Evolutionary conservation across 768 basidiomycete genomes (phyloP).

Genomic region (Mycena alexandri): DNA sequence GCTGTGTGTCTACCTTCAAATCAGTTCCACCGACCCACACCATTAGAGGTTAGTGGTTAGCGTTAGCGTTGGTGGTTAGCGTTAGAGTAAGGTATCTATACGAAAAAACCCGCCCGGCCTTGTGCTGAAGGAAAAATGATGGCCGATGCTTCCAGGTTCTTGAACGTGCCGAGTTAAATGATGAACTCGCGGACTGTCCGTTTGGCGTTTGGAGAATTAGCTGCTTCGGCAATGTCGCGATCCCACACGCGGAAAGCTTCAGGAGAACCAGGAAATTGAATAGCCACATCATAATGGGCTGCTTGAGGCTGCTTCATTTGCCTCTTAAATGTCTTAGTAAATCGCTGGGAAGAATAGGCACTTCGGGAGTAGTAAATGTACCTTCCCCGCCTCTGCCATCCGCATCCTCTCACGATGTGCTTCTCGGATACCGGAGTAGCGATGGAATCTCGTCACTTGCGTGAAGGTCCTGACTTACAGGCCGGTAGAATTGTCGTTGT

Average conservation of each 20-base stretch:
- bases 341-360: slow-evolving; percentile 20
- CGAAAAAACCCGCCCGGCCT: no score
- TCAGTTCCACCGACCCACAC: no score
- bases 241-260: slow-evolving; percentile 15
- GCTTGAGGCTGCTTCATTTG: slow-evolving; percentile 16
- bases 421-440: slow-evolving; percentile 20
- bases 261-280: slow-evolving; percentile 16
- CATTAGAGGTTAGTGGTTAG: not conserved
- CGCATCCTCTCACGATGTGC: slow-evolving; percentile 19
- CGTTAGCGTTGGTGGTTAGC: not conserved
- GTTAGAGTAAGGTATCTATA: not conserved
- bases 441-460: slow-evolving; percentile 2
- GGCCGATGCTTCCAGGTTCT: no score
- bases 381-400: slow-evolving; percentile 19
- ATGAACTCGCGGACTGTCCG: slow-evolving; percentile 15
- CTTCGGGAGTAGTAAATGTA: slow-evolving; percentile 24
- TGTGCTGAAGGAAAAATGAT: no score
- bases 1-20: no score
- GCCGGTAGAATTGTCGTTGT: slow-evolving; percentile 9
- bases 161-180: no score
- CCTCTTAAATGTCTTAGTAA: slow-evolving; percentile 20
- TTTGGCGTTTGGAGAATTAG: slow-evolving; percentile 23
- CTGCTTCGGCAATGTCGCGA: slow-evolving; percentile 24
- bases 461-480: slow-evolving; percentile 13
- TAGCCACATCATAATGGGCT: slow-evolving; percentile 22